Conservation (phyloP, 2,329 filamentous ascomycete genomes). For the Xylariaceae sp. region DNA sequence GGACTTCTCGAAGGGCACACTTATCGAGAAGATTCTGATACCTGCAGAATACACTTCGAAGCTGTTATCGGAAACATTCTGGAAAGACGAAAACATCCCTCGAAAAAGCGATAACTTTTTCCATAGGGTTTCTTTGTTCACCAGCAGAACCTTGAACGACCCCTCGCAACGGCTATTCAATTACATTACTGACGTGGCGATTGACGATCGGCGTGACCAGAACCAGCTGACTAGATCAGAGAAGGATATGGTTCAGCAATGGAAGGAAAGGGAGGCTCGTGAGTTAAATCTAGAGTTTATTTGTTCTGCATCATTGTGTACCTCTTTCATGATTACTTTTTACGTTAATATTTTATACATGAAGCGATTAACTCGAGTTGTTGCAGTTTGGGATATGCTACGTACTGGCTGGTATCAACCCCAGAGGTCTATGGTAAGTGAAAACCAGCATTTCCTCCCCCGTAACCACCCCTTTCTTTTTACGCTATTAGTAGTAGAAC, state of each 20-base stretch:
- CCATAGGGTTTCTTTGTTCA: constrained; percentile 1
- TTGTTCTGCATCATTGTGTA: no score
- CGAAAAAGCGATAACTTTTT: constrained; percentile 11
- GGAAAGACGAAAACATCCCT: background rate
- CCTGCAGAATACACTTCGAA: background rate
- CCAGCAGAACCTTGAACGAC: background rate
- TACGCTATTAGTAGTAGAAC: no score
- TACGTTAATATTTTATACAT: no score
- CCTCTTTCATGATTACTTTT: no score
- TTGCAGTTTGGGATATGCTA: no score
- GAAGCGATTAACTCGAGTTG: no score
- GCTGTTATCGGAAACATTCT: constrained; percentile 4
- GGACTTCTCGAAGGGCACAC: background rate
- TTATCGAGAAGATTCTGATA: background rate
- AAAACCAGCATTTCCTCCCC: no score
- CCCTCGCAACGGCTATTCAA: rapidly evolving
- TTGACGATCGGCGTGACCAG: background rate
- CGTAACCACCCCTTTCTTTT: no score
- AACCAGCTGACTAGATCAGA: background rate
- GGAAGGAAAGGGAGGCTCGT: constrained; percentile 1
- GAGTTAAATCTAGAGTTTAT: background rate
- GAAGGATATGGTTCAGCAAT: background rate
- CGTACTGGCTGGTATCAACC: no score
- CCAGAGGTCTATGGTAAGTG: no score
- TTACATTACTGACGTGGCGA: background rate